Base-by-base conservation (phyloP, 495 filamentous ascomycete genomes). In the Filosporella fistucella region DNA sequence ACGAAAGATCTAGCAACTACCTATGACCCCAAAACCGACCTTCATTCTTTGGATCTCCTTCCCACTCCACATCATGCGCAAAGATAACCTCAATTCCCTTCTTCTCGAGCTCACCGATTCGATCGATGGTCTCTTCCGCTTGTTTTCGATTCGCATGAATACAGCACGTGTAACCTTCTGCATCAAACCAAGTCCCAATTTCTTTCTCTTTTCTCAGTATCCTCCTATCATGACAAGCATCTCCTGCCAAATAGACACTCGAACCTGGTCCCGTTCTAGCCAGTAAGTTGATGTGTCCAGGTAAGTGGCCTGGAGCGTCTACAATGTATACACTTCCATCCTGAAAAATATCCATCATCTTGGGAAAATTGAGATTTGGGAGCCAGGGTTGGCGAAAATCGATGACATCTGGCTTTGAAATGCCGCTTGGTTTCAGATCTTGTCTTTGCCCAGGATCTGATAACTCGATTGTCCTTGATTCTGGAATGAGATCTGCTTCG, bases 41-140 rank as follows among this genome's bases (percentile, higher is more conserved):
- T n/a, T n/a, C n/a, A n/a, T n/a, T n/a, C n/a, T n/a, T n/a, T n/a
- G n/a, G n/a, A n/a, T n/a, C n/a, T n/a, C n/a, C n/a, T n/a, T n/a
- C 6, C 47, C 47, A 49, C 4, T 24, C 37, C 11, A n/a, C 28
- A 42, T 49, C 38, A 42, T 49, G 26, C 13, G 38, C 47, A 7
- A 49, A 13, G 35, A 49, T 16, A 4, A 49, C 36, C 24, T 48
- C 45, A 4, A 48, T 24, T 2, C 22, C 25, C 10, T 34, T 13
- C n/a, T 38, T n/a, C 23, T 34, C 14, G n/a, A 51, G 33, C 10
- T 38, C 24, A 13, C 34, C 20, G 23, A 44, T 48, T n/a, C n/a
- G 25, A 5, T 12, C 28, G 38, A 43, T 37, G 14, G 35, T 47
- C 43, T 18, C 32, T 10, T 20, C 16, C 3, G 38, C 38, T 9